Base-by-base conservation (phyloP, 768 basidiomycete genomes). In the Kwoniella dendrophila region DNA sequence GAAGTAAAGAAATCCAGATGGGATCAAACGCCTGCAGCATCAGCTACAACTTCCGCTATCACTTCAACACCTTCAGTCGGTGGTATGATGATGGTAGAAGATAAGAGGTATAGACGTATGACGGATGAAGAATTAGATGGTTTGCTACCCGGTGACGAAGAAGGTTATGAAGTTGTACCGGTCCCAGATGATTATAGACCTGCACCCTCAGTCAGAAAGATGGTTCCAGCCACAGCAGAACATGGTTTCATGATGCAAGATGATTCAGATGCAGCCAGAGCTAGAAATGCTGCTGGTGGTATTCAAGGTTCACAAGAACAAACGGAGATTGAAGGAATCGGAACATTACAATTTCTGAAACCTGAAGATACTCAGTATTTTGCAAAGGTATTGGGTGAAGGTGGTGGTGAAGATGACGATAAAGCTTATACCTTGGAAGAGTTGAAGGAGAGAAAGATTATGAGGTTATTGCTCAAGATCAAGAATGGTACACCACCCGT, bases 401-500 rank as follows among this genome's bases (percentile, higher is more conserved):
- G 73, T n/a, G 75, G 76, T 22, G 74, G 72, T 32, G 79, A 96
- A 81, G 94, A 95, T 79, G 92, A 97, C 71, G 96, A 98, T 80
- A 90, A 88, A 1, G 87, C 89, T 76, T 83, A 97, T 48, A 86
- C 89, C 0, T 89, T 98, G 7, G 96, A 98, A 51, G 96, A 99
- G 82, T 90, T 98, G 87, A 99, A 99, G 82, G 96, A 98, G 82
- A 87, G 95, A 75, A 99, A 98, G 80, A 98, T 98, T 72, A 97
- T 98, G 94, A 88, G 96, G 26, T 82, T 99, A 24, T 83, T 99
- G 55, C 85, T 99, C 70, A 98, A 98, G 81, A 98, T 99, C 81
- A 98, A 99, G 84, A 99, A 98, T 76, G 96, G 96, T 50, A 98
- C 95, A 2, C 96, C 96, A 27, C 95, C 96, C 11, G 93, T 97